phyloP scores from a whole-genome alignment of 352 stramenopile genomes.

The Globisporangium canariense region DNA sequence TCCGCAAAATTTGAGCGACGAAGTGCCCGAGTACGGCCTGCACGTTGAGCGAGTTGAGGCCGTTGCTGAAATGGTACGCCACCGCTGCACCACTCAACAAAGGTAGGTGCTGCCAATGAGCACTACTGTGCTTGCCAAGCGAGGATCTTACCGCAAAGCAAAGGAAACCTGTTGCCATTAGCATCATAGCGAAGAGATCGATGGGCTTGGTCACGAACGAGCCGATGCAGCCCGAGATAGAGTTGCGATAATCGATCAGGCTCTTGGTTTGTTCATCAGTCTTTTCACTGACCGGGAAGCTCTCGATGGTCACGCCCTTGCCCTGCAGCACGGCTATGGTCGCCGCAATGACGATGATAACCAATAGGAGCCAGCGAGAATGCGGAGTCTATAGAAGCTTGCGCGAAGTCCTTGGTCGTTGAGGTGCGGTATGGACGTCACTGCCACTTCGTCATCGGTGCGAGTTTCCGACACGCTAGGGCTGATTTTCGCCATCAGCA shows the following conservation, averaged over 20 bases:
- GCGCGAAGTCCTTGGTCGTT: not conserved
- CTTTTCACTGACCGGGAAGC: not conserved
- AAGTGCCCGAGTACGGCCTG: not conserved
- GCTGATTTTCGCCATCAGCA: no score
- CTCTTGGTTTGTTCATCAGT: not conserved
- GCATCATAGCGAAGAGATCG: no score
- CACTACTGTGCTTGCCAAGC: not conserved
- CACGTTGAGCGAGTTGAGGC: slow-evolving; percentile 16
- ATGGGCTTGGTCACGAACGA: no score
- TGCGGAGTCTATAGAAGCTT: not conserved
- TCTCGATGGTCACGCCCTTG: not conserved
- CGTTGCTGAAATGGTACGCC: slow-evolving; percentile 13
- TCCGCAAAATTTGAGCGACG: not conserved
- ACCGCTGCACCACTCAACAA: not conserved
- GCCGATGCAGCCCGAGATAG: not conserved
- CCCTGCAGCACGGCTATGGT: not conserved
- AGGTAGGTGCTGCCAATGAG: slow-evolving; percentile 4
- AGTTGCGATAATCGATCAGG: slow-evolving; percentile 14
- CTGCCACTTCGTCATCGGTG: no score
- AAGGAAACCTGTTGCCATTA: no score
- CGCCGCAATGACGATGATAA: not conserved
- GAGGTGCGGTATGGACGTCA: not conserved
- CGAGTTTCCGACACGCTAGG: no score
- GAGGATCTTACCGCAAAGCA: not conserved
- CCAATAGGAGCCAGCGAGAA: not conserved